A percentile compares a stretch with the other conserved stretches of the same genome.
phyloP scores from a whole-genome alignment of 2,329 filamentous ascomycete species.

The Colletotrichum sojae region DNA sequence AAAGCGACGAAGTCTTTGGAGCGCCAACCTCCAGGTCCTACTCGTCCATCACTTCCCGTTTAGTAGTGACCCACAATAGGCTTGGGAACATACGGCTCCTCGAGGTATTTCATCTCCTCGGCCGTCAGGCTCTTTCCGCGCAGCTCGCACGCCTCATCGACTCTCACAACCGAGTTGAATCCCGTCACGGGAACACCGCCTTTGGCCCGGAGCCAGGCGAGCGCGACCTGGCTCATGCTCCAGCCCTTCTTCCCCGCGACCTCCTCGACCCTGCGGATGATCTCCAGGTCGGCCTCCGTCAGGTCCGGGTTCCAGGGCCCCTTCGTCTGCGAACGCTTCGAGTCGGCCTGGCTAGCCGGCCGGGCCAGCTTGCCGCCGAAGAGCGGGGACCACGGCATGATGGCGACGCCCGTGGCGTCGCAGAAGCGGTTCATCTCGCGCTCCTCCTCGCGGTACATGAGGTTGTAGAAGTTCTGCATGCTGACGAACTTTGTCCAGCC shows the following conservation, averaged over 20 bases:
- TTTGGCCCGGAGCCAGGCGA: constrained; percentile 34
- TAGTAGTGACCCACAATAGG: constrained; percentile 46
- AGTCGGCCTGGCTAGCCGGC: constrained; percentile 2
- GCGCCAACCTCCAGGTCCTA: neutral
- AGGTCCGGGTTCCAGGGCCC: neutral
- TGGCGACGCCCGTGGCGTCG: constrained; percentile 55
- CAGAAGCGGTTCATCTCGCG: constrained; percentile 60
- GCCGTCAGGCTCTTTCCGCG: constrained; percentile 28
- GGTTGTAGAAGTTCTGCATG: constrained; percentile 71
- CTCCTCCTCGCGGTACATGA: constrained; percentile 72
- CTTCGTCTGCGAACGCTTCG: constrained; percentile 13
- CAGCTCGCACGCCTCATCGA: constrained; percentile 35
- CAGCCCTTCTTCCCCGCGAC: constrained; percentile 34
- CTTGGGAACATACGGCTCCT: constrained; percentile 35
- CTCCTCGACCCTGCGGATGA: constrained; percentile 37
- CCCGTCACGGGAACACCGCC: constrained; percentile 36
- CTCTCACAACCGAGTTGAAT: constrained; percentile 31
- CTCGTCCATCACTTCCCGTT: neutral
- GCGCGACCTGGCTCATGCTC: constrained; percentile 39
- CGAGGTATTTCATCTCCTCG: constrained; percentile 32
- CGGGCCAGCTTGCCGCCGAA: constrained; percentile 29
- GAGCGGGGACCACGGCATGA: constrained; percentile 44
- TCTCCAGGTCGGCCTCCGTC: constrained; percentile 22
- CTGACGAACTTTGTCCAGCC: constrained; percentile 70
- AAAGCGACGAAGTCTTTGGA: neutral